Percentiles rank a stretch among this genome's conserved stretches.
phyloP scores from a whole-genome alignment of 2,329 filamentous ascomycete genomes.

The Aspergillus pseudotamarii region DNA sequence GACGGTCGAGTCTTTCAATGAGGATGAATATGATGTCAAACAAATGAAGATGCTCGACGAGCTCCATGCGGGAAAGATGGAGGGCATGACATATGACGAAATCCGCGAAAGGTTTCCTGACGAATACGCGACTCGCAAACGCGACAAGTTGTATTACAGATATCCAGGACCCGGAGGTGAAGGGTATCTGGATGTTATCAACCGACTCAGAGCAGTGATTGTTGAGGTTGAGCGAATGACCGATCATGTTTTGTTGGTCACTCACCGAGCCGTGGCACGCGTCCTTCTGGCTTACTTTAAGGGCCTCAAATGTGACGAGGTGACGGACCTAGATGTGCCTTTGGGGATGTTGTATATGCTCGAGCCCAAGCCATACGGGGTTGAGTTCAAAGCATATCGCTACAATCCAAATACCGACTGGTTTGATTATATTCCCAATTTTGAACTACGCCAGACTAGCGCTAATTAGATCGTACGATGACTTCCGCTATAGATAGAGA shows the following conservation, averaged over 20 bases:
- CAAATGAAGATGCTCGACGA: conserved; percentile 98
- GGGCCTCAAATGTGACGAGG: conserved; percentile 84
- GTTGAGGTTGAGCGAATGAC: conserved; percentile 96
- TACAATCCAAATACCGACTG: conserved; percentile 78
- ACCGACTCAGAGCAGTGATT: conserved; percentile 90
- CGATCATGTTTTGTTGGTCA: conserved; percentile 89
- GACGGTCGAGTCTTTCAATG: conserved; percentile 87
- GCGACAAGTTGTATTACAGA: conserved; percentile 92
- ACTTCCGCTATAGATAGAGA: neutral
- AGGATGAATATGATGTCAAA: conserved; percentile 95
- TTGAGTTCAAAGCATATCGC: conserved; percentile 93
- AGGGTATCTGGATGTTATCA: conserved; percentile 95
- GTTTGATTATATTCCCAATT: conserved; percentile 86
- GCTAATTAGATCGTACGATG: conserved; percentile 22
- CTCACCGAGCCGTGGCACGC: conserved; percentile 87
- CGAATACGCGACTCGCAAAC: conserved; percentile 77
- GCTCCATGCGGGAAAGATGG: conserved; percentile 88
- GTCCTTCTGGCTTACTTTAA: conserved; percentile 97
- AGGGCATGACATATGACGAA: conserved; percentile 91
- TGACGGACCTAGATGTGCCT: conserved; percentile 91
- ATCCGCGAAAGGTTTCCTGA: conserved; percentile 78
- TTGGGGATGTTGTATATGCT: conserved; percentile 92
- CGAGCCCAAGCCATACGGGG: conserved; percentile 96
- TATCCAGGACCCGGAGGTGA: conserved; percentile 96
- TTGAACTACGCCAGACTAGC: conserved; percentile 63